A percentile compares a stretch with the other conserved stretches of the same genome.
Evolutionary conservation across 352 stramenopile genomes (phyloP).

Genomic region (Phytopythium montanum): DNA sequence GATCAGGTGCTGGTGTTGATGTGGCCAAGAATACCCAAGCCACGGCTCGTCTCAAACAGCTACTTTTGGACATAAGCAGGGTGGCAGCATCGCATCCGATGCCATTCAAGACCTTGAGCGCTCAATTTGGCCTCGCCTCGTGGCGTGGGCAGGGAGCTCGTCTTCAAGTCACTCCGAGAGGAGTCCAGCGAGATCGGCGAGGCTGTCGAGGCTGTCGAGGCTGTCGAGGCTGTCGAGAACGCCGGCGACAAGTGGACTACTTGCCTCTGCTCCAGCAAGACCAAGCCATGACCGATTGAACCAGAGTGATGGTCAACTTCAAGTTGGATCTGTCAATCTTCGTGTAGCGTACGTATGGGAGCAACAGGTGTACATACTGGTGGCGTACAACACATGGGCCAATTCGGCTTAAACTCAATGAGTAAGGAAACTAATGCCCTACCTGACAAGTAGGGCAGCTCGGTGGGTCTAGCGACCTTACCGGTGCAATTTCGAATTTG

Average conservation of each 20-base stretch:
- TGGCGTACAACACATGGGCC: background rate
- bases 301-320: constrained; percentile 3
- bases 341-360: constrained; percentile 1
- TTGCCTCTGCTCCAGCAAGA: background rate
- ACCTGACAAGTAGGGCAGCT: constrained; percentile 82
- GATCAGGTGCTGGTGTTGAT: background rate
- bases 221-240: constrained; percentile 29
- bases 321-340: background rate
- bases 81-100: too few relatives aligned
- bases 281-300: background rate
- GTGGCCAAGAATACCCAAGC: too few relatives aligned
- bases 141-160: too few relatives aligned
- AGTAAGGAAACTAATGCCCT: constrained; percentile 90
- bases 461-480: constrained; percentile 42
- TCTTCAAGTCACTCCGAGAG: too few relatives aligned
- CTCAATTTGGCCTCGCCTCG: too few relatives aligned
- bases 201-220: constrained; percentile 20
- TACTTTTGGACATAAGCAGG: too few relatives aligned
- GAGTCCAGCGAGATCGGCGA: too few relatives aligned
- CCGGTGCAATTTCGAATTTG: constrained; percentile 52
- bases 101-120: too few relatives aligned
- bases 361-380: background rate
- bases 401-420: constrained; percentile 89
- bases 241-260: constrained; percentile 33
- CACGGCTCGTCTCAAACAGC: too few relatives aligned